These are phyloP conservation scores for Suillus luteus DNA, from an alignment of 768 basidiomycete genomes.

Conservation along the genomic window DNA sequence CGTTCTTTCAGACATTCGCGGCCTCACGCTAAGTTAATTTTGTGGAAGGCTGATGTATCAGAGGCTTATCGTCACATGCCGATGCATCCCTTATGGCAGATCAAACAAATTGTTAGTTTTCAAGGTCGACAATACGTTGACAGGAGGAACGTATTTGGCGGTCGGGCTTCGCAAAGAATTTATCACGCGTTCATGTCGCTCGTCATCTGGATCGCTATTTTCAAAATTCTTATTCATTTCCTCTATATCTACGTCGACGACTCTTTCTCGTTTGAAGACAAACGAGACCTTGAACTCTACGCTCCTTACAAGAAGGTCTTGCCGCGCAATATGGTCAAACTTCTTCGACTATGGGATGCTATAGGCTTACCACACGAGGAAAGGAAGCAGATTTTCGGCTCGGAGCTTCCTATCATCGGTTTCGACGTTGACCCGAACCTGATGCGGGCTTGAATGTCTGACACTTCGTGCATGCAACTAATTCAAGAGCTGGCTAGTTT, in stretches of 20 bases:
- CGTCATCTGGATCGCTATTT: too few relatives aligned
- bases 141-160: constrained; percentile 28
- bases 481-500: too few relatives aligned
- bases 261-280: background rate
- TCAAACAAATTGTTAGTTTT: constrained; percentile 38
- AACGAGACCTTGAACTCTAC: background rate
- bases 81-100: constrained; percentile 41
- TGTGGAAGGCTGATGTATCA: constrained; percentile 40
- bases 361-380: constrained; percentile 33
- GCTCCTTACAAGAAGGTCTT: background rate
- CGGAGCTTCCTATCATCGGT: constrained; percentile 34
- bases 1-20: too few relatives aligned
- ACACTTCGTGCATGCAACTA: too few relatives aligned
- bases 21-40: too few relatives aligned
- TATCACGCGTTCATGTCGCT: too few relatives aligned
- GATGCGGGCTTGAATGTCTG: too few relatives aligned
- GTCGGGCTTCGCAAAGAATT: constrained; percentile 14
- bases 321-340: constrained; percentile 4
- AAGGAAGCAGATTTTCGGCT: constrained; percentile 33
- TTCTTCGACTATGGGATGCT: constrained; percentile 35
- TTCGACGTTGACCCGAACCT: constrained; percentile 34
- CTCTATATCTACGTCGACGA: constrained; percentile 21
- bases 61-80: constrained; percentile 41
- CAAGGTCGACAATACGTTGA: constrained; percentile 28
- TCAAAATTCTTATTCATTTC: constrained; percentile 16